These are phyloP conservation scores for Brasilioporus rufonigricans DNA, from an alignment of 768 basidiomycete species.

Conservation along the genomic window DNA sequence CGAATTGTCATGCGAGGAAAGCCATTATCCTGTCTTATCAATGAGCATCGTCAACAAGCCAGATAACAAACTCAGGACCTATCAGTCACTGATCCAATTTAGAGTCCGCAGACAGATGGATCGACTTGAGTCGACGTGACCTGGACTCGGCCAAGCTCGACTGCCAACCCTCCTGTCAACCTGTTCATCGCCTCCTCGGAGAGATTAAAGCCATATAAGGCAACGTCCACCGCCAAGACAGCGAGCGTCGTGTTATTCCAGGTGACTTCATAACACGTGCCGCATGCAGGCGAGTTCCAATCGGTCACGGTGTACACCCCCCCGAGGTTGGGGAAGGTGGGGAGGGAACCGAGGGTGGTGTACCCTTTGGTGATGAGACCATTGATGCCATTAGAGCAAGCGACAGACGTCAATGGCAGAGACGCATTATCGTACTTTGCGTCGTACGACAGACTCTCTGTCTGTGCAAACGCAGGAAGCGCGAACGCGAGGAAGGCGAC, in stretches of 20 bases:
- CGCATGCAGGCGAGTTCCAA: conserved; percentile 31
- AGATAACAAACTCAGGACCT: neutral
- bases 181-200: conserved; percentile 56
- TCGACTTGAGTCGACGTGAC: conserved; percentile 44
- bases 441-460: conserved; percentile 29
- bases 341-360: conserved; percentile 33
- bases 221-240: conserved; percentile 30
- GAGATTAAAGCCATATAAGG: conserved; percentile 43
- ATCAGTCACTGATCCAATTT: neutral
- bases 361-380: conserved; percentile 32
- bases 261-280: conserved; percentile 33
- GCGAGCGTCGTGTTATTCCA: conserved; percentile 20
- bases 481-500: conserved; percentile 13
- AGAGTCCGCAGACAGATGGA: conserved; percentile 46
- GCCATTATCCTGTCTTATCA: neutral
- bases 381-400: conserved; percentile 34
- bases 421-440: conserved; percentile 27
- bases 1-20: neutral
- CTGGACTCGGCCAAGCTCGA: conserved; percentile 45
- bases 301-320: conserved; percentile 32
- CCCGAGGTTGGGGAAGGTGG: conserved; percentile 32
- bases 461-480: conserved; percentile 16
- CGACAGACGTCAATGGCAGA: conserved; percentile 17
- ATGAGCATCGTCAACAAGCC: neutral
- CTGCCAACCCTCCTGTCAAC: conserved; percentile 48